Evolutionary conservation across 179 eudicot species (phyloP).

Genomic region (Dionaea muscipula): DNA sequence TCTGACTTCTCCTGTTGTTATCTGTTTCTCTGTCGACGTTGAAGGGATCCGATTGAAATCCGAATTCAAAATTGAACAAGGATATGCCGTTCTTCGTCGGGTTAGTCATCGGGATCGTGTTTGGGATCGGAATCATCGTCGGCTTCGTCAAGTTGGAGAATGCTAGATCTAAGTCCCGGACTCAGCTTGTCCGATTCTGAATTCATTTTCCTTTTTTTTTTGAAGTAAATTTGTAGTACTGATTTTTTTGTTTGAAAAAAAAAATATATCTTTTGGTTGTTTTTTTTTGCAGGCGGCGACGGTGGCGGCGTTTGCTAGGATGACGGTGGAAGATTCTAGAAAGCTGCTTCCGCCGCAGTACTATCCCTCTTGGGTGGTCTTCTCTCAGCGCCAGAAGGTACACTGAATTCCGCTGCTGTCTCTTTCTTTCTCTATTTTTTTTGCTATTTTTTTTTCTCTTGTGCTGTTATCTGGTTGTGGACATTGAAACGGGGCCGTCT

Average conservation of each 20-base stretch:
- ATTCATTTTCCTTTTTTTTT: neutral
- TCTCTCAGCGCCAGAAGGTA: constrained; percentile 63
- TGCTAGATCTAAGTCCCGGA: constrained; percentile 63
- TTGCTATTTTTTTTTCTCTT: no score
- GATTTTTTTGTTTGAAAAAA: neutral
- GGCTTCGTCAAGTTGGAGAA: constrained; percentile 71
- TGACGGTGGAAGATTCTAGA: constrained; percentile 76
- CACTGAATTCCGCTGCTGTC: no score
- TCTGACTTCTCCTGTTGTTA: no score
- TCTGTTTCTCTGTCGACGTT: no score
- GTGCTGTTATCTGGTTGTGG: no score
- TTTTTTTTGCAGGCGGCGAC: constrained; percentile 39
- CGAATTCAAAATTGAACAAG: neutral
- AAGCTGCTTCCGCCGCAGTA: constrained; percentile 55
- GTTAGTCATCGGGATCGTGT: constrained; percentile 35
- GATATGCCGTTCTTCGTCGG: constrained; percentile 62
- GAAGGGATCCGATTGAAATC: no score
- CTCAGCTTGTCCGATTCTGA: constrained; percentile 38
- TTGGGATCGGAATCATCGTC: constrained; percentile 50
- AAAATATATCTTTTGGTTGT: neutral
- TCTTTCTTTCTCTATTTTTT: no score
- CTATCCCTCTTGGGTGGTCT: constrained; percentile 86
- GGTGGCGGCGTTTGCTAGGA: constrained; percentile 67
- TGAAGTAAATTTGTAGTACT: neutral
- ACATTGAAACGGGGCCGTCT: constrained; percentile 7